Evolutionary conservation across 352 stramenopile species (phyloP).

Genomic region (Blastocystis sp.): DNA sequence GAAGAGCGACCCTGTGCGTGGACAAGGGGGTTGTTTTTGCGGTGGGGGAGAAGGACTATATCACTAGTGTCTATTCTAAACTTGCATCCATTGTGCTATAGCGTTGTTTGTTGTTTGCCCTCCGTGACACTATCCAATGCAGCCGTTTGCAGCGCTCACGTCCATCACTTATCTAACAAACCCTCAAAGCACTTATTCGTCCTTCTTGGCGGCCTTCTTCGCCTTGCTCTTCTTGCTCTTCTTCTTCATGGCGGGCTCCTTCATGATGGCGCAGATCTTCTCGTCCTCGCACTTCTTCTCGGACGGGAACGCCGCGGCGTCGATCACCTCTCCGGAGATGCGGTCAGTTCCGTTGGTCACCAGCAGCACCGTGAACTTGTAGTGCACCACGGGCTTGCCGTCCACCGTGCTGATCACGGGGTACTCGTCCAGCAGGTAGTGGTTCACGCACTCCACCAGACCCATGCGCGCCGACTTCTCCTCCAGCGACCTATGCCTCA

Average conservation of each 20-base stretch:
- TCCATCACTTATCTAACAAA: background rate
- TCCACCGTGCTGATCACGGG: slow-evolving; percentile 89
- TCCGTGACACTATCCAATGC: too few species aligned
- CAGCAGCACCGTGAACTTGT: slow-evolving; percentile 97
- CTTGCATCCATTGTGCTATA: background rate
- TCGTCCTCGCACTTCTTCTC: slow-evolving; percentile 61
- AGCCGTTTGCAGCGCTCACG: too few species aligned
- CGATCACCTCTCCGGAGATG: slow-evolving; percentile 88
- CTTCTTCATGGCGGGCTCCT: slow-evolving; percentile 62
- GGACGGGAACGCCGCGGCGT: slow-evolving; percentile 45
- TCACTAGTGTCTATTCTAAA: background rate
- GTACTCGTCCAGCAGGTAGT: slow-evolving; percentile 94
- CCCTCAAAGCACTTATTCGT: background rate
- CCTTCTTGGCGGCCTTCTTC: slow-evolving; percentile 5
- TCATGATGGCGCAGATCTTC: slow-evolving; percentile 70
- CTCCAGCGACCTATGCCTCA: slow-evolving; percentile 66
- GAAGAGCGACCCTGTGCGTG: slow-evolving; percentile 22
- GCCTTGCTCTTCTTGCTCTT: slow-evolving; percentile 67
- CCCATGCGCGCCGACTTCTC: slow-evolving; percentile 89
- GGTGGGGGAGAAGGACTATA: slow-evolving; percentile 1
- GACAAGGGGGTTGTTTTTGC: slow-evolving; percentile 1
- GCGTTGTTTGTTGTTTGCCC: background rate
- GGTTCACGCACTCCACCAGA: slow-evolving; percentile 92
- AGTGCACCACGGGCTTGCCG: slow-evolving; percentile 92
- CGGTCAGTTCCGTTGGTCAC: slow-evolving; percentile 88